Evolutionary conservation across 2,329 filamentous ascomycete genomes (phyloP).

Genomic region (Epicoccum nigrum): DNA sequence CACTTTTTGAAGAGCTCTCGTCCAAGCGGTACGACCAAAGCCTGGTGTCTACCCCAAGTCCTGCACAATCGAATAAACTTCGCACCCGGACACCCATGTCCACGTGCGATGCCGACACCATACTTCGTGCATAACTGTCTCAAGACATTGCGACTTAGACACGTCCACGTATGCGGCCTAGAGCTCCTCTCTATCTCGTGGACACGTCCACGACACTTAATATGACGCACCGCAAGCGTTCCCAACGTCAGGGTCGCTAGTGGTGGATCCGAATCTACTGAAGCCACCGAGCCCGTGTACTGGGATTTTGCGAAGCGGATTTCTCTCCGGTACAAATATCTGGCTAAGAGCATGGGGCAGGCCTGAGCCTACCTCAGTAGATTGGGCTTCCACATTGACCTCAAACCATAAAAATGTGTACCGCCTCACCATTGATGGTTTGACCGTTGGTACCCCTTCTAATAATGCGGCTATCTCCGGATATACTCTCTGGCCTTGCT

Average conservation of each 20-base stretch:
- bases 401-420: neutral
- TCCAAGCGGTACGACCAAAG: too few relatives aligned
- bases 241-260: conserved; percentile 13
- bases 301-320: conserved; percentile 24
- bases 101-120: neutral
- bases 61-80: neutral
- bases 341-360: conserved; percentile 9
- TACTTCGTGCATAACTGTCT: neutral
- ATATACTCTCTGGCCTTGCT: too few relatives aligned
- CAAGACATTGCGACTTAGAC: conserved; percentile 2
- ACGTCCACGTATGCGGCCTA: conserved; percentile 10
- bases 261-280: conserved; percentile 2
- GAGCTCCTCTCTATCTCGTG: conserved; percentile 3
- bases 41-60: too few relatives aligned
- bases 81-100: too few relatives aligned
- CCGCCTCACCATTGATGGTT: too few relatives aligned
- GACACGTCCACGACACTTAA: conserved; percentile 4
- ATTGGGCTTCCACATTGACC: neutral
- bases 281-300: conserved; percentile 20
- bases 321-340: conserved; percentile 25
- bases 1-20: too few relatives aligned
- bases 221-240: conserved; percentile 8
- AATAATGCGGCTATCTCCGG: too few relatives aligned
- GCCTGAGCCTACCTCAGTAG: conserved; percentile 5
- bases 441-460: too few relatives aligned